Conservation (phyloP, 306 rosid species). For the Gastrolobium bilobum region DNA sequence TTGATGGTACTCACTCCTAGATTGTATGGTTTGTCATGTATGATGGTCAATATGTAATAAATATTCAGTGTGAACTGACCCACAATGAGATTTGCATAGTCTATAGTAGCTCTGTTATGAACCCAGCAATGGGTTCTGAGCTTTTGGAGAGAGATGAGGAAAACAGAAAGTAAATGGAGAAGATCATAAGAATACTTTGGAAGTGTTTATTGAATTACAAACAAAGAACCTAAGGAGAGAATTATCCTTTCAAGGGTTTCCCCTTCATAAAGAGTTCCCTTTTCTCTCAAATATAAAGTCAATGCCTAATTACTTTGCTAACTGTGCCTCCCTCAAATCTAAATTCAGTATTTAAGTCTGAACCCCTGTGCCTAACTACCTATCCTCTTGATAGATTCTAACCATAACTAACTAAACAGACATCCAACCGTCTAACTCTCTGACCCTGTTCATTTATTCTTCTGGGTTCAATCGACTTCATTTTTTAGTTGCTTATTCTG, state of each 20-base stretch:
- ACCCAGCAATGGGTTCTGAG: not conserved
- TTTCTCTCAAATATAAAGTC: not conserved
- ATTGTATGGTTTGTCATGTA: constrained; percentile 17
- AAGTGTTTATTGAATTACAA: constrained; percentile 1
- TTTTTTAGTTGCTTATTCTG: not conserved
- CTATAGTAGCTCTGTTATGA: constrained; percentile 3
- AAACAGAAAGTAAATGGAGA: not conserved
- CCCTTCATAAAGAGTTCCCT: not conserved
- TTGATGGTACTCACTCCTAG: constrained; percentile 24
- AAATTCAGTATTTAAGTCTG: not conserved
- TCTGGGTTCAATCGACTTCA: not conserved
- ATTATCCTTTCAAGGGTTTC: not conserved
- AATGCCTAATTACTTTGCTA: not conserved
- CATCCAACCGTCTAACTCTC: constrained; percentile 16
- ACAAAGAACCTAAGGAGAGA: not conserved
- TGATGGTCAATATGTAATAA: constrained; percentile 5
- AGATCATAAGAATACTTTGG: not conserved
- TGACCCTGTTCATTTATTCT: not conserved
- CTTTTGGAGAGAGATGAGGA: not conserved
- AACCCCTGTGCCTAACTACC: constrained; percentile 1
- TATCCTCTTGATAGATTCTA: not conserved
- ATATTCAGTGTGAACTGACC: constrained; percentile 16
- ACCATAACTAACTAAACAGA: constrained; percentile 8
- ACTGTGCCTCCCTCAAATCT: too few species aligned
- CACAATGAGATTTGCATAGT: constrained; percentile 6